These are phyloP conservation scores for Phalaenopsis aphrodite DNA, from an alignment of 106 monocot genomes.

Conservation along the genomic window DNA sequence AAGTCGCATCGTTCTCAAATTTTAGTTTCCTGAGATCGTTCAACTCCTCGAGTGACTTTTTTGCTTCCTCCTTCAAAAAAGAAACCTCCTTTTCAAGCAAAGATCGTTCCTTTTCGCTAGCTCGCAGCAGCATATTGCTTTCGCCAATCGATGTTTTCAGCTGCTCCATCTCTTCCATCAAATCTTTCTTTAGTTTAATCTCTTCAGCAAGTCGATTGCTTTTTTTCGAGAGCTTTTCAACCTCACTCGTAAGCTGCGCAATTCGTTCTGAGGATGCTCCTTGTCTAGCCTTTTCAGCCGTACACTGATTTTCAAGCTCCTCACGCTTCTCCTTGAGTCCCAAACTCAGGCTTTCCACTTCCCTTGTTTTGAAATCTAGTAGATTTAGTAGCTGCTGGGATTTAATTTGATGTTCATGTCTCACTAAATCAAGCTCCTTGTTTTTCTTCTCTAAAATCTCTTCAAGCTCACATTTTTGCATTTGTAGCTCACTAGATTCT, in stretches of 20 bases:
- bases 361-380: constrained; percentile 60
- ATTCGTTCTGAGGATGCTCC: constrained; percentile 51
- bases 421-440: constrained; percentile 37
- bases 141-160: constrained; percentile 14
- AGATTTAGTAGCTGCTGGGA: constrained; percentile 50
- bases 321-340: constrained; percentile 48
- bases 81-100: constrained; percentile 29
- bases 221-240: constrained; percentile 40
- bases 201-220: constrained; percentile 30
- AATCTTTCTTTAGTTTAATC: constrained; percentile 26
- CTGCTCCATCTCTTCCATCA: constrained; percentile 29
- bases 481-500: constrained; percentile 48
- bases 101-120: constrained; percentile 23
- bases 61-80: constrained; percentile 30
- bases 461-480: constrained; percentile 51
- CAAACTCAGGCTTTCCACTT: constrained; percentile 42
- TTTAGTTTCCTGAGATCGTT: constrained; percentile 17
- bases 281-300: constrained; percentile 31
- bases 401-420: constrained; percentile 36
- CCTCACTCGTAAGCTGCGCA: constrained; percentile 25
- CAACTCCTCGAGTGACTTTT: constrained; percentile 29
- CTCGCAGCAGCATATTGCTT: constrained; percentile 25
- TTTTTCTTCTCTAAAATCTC: constrained; percentile 46
- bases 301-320: constrained; percentile 51
- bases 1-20: constrained; percentile 35